phyloP scores from a whole-genome alignment of 331 rosid species.

The Rhamnella rubrinervis region DNA sequence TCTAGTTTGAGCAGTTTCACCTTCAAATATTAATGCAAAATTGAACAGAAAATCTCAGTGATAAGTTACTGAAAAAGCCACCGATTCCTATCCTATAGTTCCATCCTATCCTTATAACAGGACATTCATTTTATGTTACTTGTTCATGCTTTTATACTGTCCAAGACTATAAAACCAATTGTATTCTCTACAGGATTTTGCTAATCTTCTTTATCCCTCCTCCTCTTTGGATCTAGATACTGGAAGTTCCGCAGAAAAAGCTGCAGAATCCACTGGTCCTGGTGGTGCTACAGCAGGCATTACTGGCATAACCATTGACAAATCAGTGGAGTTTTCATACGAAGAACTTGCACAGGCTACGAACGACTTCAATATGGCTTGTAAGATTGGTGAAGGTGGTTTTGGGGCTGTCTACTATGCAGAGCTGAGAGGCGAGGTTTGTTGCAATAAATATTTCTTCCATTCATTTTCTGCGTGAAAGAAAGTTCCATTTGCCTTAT shows the following conservation, averaged over 20 bases:
- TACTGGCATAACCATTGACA: conserved; percentile 72
- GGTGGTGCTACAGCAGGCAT: conserved; percentile 32
- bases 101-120: neutral
- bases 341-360: conserved; percentile 87
- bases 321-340: conserved; percentile 82
- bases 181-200: neutral
- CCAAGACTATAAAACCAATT: conserved; percentile 1
- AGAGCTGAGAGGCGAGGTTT: conserved; percentile 93
- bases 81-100: neutral
- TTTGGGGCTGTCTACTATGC: conserved; percentile 95
- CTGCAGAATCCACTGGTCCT: conserved; percentile 31
- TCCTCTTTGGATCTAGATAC: conserved; percentile 41
- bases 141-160: conserved; percentile 1
- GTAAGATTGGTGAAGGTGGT: conserved; percentile 95
- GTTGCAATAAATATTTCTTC: conserved; percentile 23
- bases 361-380: conserved; percentile 65
- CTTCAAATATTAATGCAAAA: too few relatives aligned
- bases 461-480: conserved; percentile 9
- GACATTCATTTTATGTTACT: neutral
- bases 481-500: neutral
- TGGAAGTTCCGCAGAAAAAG: conserved; percentile 32
- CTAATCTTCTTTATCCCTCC: conserved; percentile 5
- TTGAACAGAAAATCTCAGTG: too few relatives aligned
- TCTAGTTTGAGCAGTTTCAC: too few relatives aligned
- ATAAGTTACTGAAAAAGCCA: too few relatives aligned